Base-by-base conservation (phyloP, 352 stramenopile species). In the Hyaloperonospora arabidopsidis region DNA sequence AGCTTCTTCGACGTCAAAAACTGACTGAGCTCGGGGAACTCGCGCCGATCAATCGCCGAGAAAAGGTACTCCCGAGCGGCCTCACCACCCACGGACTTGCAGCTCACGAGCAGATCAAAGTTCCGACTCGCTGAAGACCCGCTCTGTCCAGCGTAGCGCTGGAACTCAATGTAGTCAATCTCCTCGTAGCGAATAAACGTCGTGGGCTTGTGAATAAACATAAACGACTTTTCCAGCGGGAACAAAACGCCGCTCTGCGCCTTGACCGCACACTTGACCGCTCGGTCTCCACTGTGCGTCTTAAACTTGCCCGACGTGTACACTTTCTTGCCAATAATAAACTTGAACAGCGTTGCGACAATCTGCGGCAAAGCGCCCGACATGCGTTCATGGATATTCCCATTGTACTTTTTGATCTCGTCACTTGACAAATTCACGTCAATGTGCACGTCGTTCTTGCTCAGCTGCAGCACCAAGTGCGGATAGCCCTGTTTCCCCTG, bases 181-280 rank as follows among this genome's bases (percentile, higher is more conserved):
- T 99, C 96, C 61, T 98, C 96, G 75, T 98, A 99, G 52, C 91
- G 88, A 71, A 99, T 98, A 57, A 98, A 89, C 19, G 97, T 93
- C 52, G 96, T 97, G 19, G 97, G 97, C 71, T 99, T 98, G 83
- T 99, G 95, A 65, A 99, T 98, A 67, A 99, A 99, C 76, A 99
- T 97, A 72, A 99, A 98, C 63, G 95, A 97, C 74, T 96, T 98
- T 59, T 99, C 95, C 13, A 99, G 72, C 28, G 95, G 95, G 68
- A 98, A 99, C 12, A 99, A 76, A 52, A 98, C 82, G 21, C 97
- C 97, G 59, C 96, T 96, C 68, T 98, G 97, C 21, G 96, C 95
- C 47, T 96, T 97, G 46, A 97, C 73, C 34, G 88, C 80, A 54
- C 89, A 97, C 51, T 95, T 94, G 57, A 97, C 79, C 7, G 77